Percentiles rank a stretch among this genome's conserved stretches.
phyloP scores from a whole-genome alignment of 257 asterid species.

The Catharanthus roseus region DNA sequence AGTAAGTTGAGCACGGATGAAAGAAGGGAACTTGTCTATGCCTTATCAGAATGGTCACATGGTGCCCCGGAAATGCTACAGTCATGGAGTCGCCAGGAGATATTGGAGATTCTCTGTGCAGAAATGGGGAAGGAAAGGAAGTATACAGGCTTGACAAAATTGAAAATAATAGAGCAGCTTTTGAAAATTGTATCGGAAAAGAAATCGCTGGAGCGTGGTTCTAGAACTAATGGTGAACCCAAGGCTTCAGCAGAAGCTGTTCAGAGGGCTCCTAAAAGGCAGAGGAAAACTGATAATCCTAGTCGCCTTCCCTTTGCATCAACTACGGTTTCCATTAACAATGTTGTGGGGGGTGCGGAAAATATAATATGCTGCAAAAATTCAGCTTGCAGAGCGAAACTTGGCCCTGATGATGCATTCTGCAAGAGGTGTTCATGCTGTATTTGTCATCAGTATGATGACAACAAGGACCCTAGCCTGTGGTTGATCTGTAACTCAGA shows the following conservation, averaged over 20 bases:
- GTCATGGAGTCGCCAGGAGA: slow-evolving; percentile 92
- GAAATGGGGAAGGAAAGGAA: slow-evolving; percentile 97
- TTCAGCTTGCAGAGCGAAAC: slow-evolving; percentile 80
- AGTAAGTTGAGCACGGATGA: slow-evolving; percentile 72
- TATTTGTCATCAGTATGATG: slow-evolving; percentile 77
- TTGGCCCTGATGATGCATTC: slow-evolving; percentile 41
- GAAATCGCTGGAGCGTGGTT: slow-evolving; percentile 40
- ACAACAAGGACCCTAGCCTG: slow-evolving; percentile 91
- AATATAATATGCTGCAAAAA: slow-evolving; percentile 54
- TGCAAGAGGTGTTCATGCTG: slow-evolving; percentile 98
- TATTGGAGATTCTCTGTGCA: slow-evolving; percentile 79
- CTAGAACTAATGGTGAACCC: slow-evolving; percentile 30
- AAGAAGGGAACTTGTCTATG: slow-evolving; percentile 71
- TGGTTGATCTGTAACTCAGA: slow-evolving; percentile 91
- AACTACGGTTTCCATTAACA: slow-evolving; percentile 22
- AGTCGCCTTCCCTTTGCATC: slow-evolving; percentile 29
- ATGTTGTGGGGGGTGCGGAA: slow-evolving; percentile 30
- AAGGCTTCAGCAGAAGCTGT: slow-evolving; percentile 36
- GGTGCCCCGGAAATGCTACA: slow-evolving; percentile 73
- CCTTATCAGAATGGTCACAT: slow-evolving; percentile 62
- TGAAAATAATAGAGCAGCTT: slow-evolving; percentile 78
- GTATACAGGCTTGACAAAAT: slow-evolving; percentile 85
- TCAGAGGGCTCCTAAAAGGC: slow-evolving; percentile 65
- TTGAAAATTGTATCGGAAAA: slow-evolving; percentile 64
- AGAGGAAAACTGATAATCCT: slow-evolving; percentile 52